A percentile compares a stretch with the other conserved stretches of the same genome.
Evolutionary conservation across 106 monocot species (phyloP).

Genomic region (Dioscorea dumetorum): DNA sequence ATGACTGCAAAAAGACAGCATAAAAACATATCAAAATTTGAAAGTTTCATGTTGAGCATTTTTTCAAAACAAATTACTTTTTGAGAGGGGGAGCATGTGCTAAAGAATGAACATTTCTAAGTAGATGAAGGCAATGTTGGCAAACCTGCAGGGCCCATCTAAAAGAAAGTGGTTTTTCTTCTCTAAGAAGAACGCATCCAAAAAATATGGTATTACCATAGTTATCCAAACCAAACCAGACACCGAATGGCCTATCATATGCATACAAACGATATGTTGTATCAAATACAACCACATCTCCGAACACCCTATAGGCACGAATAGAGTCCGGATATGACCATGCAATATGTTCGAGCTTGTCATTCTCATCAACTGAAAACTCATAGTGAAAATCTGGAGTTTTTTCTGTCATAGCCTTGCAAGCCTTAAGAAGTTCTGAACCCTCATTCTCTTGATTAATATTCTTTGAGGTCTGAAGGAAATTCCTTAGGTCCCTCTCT

Average conservation of each 20-base stretch:
- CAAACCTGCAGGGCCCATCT: conserved; percentile 73
- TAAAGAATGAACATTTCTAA: no score
- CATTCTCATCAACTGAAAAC: conserved; percentile 42
- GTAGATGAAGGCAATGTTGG: not conserved
- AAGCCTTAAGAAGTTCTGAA: conserved; percentile 55
- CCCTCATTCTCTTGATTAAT: conserved; percentile 73
- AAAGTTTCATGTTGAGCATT: not conserved
- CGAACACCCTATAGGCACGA: conserved; percentile 60
- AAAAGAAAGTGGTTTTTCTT: conserved; percentile 55
- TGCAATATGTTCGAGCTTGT: conserved; percentile 49
- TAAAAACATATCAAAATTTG: not conserved
- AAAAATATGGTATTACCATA: conserved; percentile 70
- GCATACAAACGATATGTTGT: conserved; percentile 63
- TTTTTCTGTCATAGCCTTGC: conserved; percentile 61
- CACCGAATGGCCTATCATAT: conserved; percentile 62
- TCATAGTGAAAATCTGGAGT: conserved; percentile 49
- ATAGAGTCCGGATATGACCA: conserved; percentile 68
- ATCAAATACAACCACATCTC: conserved; percentile 76
- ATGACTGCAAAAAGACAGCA: conserved; percentile 33
- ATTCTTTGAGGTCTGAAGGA: conserved; percentile 66
- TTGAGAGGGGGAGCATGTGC: no score
- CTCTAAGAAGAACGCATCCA: conserved; percentile 56
- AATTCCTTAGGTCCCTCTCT: conserved; percentile 76
- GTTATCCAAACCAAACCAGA: conserved; percentile 84
- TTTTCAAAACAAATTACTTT: no score